Percentiles rank a stretch among this genome's conserved stretches.
Evolutionary conservation across 495 filamentous ascomycete species (phyloP).

Genomic region (Penicillium goetzii): DNA sequence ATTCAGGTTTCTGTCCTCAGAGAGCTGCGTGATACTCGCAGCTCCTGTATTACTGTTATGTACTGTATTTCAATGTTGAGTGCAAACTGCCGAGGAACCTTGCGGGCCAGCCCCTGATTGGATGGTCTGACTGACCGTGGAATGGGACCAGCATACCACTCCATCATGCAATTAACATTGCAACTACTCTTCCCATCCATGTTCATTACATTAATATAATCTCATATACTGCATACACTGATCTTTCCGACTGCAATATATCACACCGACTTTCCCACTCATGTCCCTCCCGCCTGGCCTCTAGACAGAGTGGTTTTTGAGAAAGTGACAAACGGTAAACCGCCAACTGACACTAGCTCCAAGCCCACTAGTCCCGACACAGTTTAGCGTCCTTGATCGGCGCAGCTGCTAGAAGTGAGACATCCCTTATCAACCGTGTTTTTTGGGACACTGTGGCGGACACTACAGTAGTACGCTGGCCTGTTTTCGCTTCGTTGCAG

Average conservation of each 20-base stretch:
- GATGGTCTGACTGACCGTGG: not conserved
- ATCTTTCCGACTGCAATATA: not conserved
- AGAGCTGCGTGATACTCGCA: too few species aligned
- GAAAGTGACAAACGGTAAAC: not conserved
- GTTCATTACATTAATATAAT: not conserved
- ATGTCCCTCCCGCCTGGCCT: not conserved
- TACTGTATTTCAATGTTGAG: not conserved
- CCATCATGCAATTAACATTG: not conserved
- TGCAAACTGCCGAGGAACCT: not conserved
- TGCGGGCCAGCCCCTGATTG: not conserved
- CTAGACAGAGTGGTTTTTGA: not conserved
- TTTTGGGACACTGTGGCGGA: not conserved
- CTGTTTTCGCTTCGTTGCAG: slow-evolving; percentile 13
- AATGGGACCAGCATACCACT: not conserved
- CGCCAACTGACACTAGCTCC: not conserved
- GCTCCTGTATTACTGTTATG: not conserved
- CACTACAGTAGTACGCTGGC: slow-evolving; percentile 6
- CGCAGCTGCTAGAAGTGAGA: slow-evolving; percentile 18
- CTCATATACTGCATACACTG: not conserved
- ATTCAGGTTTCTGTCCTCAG: too few species aligned
- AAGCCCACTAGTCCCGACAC: slow-evolving; percentile 15
- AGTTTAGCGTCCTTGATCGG: slow-evolving; percentile 24
- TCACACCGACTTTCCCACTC: not conserved
- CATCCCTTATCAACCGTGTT: slow-evolving; percentile 13
- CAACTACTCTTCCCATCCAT: not conserved